Conservation (phyloP, 495 filamentous ascomycete genomes). For the Elasticomyces elasticus region DNA sequence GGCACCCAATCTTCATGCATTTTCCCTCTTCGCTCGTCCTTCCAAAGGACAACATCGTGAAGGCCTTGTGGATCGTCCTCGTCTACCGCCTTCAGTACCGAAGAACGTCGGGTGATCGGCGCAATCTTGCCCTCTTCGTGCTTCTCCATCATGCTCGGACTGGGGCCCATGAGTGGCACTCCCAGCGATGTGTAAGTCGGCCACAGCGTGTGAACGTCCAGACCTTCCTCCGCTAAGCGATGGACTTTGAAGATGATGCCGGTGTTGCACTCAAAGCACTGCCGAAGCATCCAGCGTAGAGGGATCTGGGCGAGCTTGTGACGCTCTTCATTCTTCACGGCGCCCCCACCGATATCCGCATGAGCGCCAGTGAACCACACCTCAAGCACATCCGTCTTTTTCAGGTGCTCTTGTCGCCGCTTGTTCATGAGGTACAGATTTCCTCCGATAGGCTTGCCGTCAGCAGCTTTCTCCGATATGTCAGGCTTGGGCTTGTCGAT, state of each 20-base stretch:
- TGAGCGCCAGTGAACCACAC: constrained; percentile 35
- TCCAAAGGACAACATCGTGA: neutral
- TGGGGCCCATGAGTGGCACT: constrained; percentile 21
- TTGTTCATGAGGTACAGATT: neutral
- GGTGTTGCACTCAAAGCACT: constrained; percentile 35
- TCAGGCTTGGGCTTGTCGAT: neutral
- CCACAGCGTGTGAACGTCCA: constrained; percentile 30
- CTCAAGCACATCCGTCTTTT: constrained; percentile 28
- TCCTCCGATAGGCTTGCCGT: neutral
- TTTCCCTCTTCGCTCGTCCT: constrained; percentile 1
- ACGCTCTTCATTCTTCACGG: constrained; percentile 28
- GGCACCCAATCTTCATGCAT: constrained; percentile 18
- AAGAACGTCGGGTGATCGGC: constrained; percentile 7
- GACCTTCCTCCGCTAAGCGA: constrained; percentile 27
- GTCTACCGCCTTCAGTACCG: constrained; percentile 5
- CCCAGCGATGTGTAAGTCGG: constrained; percentile 22
- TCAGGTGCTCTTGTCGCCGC: neutral
- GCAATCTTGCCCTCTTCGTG: constrained; percentile 17
- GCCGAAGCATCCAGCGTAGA: constrained; percentile 36
- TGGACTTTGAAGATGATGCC: constrained; percentile 31
- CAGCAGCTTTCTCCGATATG: neutral
- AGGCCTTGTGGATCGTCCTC: neutral
- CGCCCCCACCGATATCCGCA: constrained; percentile 34
- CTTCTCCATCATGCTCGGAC: constrained; percentile 23
- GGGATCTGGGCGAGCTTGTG: constrained; percentile 37